Evolutionary conservation across 805 yeast species (phyloP).

Genomic region (Monosporozyma solicola): DNA sequence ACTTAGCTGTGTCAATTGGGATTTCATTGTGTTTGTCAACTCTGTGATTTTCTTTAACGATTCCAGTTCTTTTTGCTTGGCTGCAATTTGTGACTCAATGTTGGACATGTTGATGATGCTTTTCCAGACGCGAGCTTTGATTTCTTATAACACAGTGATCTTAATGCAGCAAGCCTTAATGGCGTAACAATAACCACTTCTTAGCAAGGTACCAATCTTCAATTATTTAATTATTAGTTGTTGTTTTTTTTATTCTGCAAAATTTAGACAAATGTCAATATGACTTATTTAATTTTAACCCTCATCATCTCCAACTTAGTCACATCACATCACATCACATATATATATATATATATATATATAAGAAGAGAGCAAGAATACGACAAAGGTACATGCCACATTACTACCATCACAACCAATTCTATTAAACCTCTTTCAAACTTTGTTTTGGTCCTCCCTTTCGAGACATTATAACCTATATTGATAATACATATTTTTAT

Average conservation of each 20-base stretch:
- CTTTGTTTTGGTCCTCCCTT: not conserved
- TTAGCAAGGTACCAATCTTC: not conserved
- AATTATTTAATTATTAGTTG: not conserved
- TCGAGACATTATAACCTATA: not conserved
- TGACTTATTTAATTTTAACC: not conserved
- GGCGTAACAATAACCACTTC: not conserved
- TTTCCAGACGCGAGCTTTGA: too few relatives aligned
- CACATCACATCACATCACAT: too few relatives aligned
- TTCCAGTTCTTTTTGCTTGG: conserved; percentile 20
- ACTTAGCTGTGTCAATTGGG: conserved; percentile 21
- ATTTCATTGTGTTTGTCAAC: conserved; percentile 21
- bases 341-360: too few relatives aligned
- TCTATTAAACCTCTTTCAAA: too few relatives aligned
- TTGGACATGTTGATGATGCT: not conserved
- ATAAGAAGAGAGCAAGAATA: too few relatives aligned
- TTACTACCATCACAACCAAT: too few relatives aligned
- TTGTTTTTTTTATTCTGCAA: not conserved
- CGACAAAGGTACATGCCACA: too few relatives aligned
- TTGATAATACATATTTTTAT: too few relatives aligned
- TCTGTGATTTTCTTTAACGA: conserved; percentile 20
- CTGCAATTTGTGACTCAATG: not conserved
- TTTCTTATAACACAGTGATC: too few relatives aligned
- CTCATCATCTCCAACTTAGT: too few relatives aligned
- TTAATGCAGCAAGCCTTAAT: not conserved
- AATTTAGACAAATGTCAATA: not conserved